A percentile compares a stretch with the other conserved stretches of the same genome.
These are phyloP conservation scores for Plasmodium sp. DNA, from an alignment of 169 alveolate species.

Conservation along the genomic window DNA sequence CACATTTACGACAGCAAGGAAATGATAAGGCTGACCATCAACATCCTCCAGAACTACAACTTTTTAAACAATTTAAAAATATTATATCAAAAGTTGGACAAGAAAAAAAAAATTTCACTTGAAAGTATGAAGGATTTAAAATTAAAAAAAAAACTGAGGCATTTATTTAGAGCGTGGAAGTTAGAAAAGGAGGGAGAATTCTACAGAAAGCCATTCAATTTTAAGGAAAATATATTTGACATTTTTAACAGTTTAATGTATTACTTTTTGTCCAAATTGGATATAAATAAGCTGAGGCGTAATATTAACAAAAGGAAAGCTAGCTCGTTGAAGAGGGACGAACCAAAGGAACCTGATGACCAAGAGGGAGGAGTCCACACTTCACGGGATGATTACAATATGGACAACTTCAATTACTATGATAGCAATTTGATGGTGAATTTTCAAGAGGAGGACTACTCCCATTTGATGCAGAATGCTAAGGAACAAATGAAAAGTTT, in stretches of 20 bases:
- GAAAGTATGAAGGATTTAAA: constrained; percentile 75
- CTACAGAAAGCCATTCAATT: constrained; percentile 82
- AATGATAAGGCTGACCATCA: constrained; percentile 73
- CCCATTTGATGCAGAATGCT: neutral
- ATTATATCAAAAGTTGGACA: constrained; percentile 64
- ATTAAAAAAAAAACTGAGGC: constrained; percentile 84
- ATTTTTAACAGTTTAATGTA: constrained; percentile 76
- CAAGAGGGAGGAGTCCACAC: neutral
- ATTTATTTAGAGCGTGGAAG: constrained; percentile 81
- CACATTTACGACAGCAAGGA: constrained; percentile 74
- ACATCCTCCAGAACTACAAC: constrained; percentile 55
- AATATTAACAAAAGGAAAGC: constrained; percentile 60
- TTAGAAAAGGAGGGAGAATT: constrained; percentile 71
- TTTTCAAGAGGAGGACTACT: constrained; percentile 12
- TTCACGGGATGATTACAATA: neutral
- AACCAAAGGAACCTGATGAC: constrained; percentile 8
- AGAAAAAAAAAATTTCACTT: constrained; percentile 73
- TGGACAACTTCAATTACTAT: neutral
- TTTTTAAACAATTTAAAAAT: constrained; percentile 72
- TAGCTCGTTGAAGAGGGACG: constrained; percentile 23
- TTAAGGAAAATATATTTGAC: constrained; percentile 77
- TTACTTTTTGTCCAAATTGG: constrained; percentile 78
- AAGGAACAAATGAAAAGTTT: constrained; percentile 75
- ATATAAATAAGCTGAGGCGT: constrained; percentile 74
- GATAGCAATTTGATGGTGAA: neutral